Evolutionary conservation across 768 basidiomycete genomes (phyloP).

Genomic region (Clitopilus passeckerianus): DNA sequence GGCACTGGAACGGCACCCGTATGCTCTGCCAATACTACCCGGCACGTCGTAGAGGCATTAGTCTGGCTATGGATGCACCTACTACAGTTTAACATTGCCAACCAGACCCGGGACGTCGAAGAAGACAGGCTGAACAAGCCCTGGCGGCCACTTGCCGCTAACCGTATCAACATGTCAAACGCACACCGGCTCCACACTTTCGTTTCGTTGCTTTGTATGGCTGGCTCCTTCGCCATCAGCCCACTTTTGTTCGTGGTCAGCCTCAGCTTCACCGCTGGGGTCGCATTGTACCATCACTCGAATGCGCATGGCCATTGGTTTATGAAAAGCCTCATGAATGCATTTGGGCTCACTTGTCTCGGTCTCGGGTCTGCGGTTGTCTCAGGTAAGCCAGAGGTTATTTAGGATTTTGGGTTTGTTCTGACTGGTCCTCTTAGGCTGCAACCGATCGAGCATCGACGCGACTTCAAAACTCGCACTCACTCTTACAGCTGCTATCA

Average conservation of each 20-base stretch:
- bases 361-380: conserved; percentile 32
- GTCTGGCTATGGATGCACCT: conserved; percentile 43
- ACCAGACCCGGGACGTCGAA: conserved; percentile 34
- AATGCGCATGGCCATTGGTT: conserved; percentile 31
- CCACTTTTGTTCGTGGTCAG: conserved; percentile 24
- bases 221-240: conserved; percentile 25
- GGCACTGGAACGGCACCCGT: background rate
- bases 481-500: conserved; percentile 23
- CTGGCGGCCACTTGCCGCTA: conserved; percentile 38
- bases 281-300: conserved; percentile 33
- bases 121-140: conserved; percentile 44
- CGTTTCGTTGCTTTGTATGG: conserved; percentile 21
- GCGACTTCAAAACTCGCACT: conserved; percentile 1
- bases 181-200: conserved; percentile 32
- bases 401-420: too few relatives aligned
- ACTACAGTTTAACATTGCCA: conserved; percentile 38
- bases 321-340: conserved; percentile 32
- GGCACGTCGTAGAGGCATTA: conserved; percentile 21
- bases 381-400: conserved; percentile 19
- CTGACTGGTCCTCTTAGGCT: background rate
- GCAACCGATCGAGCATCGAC: conserved; percentile 1
- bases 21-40: conserved; percentile 10
- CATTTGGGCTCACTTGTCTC: conserved; percentile 28
- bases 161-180: conserved; percentile 28
- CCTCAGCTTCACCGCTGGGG: conserved; percentile 23